Percentiles rank a stretch among this genome's conserved stretches.
Evolutionary conservation across 1,284 basidiomycete species (phyloP).

Genomic region (Porodaedalea pini): DNA sequence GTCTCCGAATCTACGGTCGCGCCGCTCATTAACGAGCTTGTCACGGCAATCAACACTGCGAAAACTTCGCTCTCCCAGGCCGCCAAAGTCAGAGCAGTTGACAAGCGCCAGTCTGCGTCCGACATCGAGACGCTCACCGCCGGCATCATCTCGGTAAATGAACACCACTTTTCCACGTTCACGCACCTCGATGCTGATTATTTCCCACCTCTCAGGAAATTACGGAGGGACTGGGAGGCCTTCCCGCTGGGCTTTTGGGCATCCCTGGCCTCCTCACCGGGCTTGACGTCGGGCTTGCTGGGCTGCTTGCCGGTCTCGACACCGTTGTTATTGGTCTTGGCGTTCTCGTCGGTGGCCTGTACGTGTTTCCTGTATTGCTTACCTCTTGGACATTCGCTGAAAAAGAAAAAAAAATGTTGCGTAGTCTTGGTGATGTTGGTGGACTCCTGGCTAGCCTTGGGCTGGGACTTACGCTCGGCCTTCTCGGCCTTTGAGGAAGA

Average conservation of each 20-base stretch:
- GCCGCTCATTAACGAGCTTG: constrained; percentile 18
- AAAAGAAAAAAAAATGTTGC: neutral
- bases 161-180: neutral
- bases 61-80: constrained; percentile 1
- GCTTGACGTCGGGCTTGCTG: constrained; percentile 21
- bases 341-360: constrained; percentile 26
- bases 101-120: constrained; percentile 20
- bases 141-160: constrained; percentile 15
- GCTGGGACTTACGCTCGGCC: no score
- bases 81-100: neutral
- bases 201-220: neutral
- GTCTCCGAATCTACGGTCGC: constrained; percentile 6
- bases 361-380: constrained; percentile 14
- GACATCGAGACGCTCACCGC: constrained; percentile 19
- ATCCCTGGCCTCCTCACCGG: constrained; percentile 20
- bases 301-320: constrained; percentile 20
- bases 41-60: constrained; percentile 16
- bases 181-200: no score
- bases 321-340: constrained; percentile 21
- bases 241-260: constrained; percentile 2
- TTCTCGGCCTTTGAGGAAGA: constrained; percentile 22
- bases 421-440: constrained; percentile 27
- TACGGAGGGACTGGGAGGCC: neutral
- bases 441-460: constrained; percentile 23
- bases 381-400: neutral